phyloP scores from a whole-genome alignment of 2,329 filamentous ascomycete genomes.

The Colletotrichum sp. region DNA sequence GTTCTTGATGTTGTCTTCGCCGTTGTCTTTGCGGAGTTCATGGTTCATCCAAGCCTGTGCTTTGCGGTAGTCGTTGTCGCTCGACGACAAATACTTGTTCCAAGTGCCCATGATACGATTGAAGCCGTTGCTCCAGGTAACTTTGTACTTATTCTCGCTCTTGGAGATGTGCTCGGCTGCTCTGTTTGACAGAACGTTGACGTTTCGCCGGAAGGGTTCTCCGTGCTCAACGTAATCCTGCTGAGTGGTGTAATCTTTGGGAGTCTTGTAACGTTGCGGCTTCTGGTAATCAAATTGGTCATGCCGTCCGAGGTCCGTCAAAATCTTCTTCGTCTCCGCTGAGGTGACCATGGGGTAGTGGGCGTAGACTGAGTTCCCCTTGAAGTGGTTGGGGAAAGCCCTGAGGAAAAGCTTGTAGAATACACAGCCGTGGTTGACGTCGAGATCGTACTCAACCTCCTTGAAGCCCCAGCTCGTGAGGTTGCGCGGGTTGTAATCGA shows the following conservation, averaged over 20 bases:
- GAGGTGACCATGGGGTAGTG: constrained; percentile 79
- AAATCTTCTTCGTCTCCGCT: constrained; percentile 73
- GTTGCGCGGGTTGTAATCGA: constrained; percentile 75
- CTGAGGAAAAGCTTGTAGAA: constrained; percentile 85
- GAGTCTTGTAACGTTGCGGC: constrained; percentile 46
- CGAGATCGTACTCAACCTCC: constrained; percentile 74
- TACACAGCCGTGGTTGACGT: constrained; percentile 79
- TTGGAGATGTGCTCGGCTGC: constrained; percentile 67
- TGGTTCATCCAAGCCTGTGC: constrained; percentile 58
- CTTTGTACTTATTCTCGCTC: constrained; percentile 65
- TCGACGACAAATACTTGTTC: constrained; percentile 59
- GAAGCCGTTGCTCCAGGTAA: constrained; percentile 68
- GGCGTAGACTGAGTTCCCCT: constrained; percentile 78
- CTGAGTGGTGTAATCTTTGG: not conserved
- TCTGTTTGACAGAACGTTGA: constrained; percentile 65
- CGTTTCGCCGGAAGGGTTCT: constrained; percentile 26
- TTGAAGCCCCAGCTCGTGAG: constrained; percentile 87
- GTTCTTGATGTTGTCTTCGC: constrained; percentile 59
- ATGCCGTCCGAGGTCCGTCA: constrained; percentile 69
- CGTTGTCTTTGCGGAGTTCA: constrained; percentile 62
- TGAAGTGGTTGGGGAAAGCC: constrained; percentile 83
- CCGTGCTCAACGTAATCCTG: not conserved
- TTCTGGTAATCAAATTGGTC: constrained; percentile 73
- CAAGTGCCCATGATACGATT: constrained; percentile 62
- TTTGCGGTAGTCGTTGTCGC: constrained; percentile 52